Evolutionary conservation across 495 filamentous ascomycete genomes (phyloP), one percentile per base, ranked within the genome.

Genomic region (Clavariopsis aquatica): DNA sequence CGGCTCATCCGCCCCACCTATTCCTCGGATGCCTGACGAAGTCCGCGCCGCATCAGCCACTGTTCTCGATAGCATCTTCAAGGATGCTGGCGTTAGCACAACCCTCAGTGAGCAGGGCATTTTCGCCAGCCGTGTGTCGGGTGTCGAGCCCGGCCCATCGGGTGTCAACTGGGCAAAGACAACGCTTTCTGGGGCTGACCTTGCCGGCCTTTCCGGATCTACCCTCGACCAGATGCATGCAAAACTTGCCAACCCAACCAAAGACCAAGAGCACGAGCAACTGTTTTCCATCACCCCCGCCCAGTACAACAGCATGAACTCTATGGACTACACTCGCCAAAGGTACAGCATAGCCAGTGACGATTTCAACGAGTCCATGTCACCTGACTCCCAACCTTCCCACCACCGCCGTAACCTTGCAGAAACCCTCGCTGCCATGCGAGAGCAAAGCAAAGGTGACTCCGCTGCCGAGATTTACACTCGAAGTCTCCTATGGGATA

Each of bases 401-500:
- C 61, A 64, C 65, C 60, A 62, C 67, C 83, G 88, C 54, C 81
- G 86, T 64, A 92, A 89, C 69, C 83, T 98, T 49, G 91, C 90
- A 57, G 90, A 96, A 69, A 87, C 91, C 10, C 81, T 97, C 31
- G 87, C 89, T 64, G 87, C 83, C 27, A 90, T 95, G 87, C 85
- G 91, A 64, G 82, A 77, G 73, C 78, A 80, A 64, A 82, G 80
- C 70, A 86, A 89, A 71, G 79, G 84, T 59, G 71, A 71, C 2
- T 83, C 82, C 54, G 90, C 85, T 36, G 88, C 89, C 28, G 92
- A 96, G 70, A 90, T 97, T 45, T 96, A 98, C 78, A 94, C 91
- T 27, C 82, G 93, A 28, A 94, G 90, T 52, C 82, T 98, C 62
- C 87, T 98, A 69, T 97, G 92, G 92, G 92, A 96, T 71, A 87